Evolutionary conservation across 192 early-diverging fungal genomes (phyloP), one percentile per base, ranked within the genome.

Genomic region (Backusella liffmaniae): DNA sequence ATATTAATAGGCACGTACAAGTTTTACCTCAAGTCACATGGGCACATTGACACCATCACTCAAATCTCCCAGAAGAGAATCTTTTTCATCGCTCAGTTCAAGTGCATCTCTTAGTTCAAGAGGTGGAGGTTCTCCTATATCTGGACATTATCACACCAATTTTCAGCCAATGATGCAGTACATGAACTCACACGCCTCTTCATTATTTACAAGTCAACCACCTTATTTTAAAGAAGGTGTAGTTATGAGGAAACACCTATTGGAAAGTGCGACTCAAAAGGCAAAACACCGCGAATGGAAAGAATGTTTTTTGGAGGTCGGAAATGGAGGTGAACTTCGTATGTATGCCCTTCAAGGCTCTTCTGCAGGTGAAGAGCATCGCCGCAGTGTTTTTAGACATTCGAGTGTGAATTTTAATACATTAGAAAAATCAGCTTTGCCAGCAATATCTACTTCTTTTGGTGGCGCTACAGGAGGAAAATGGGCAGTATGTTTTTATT

Each of bases 171-270:
- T 62, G 49, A 59, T 59, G 15, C 46, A 51, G 18, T 73, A 59
- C 21, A 53, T 73, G 72, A 49, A 59, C 21, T 34, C 30, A 2
- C 39, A 74, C 21, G 23, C 62, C 1, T 46, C 70, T 26, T 75
- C 62, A 2, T 15, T 66, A 12, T 79, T 79, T 66, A 23, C 59
- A 1, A 77, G 67, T 16, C 34, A 59, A 37, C 16, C 73, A 71
- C 76, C 85, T 70, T 83, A 79, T 70, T 74, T 80, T 9, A 89
- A 89, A 53, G 92, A 94, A 72, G 92, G 92, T 23, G 82, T 94
- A 18, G 86, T 98, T 46, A 90, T 93, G 79, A 85, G 95, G 59
- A 98, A 98, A 83, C 94, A 96, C 78, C 79, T 93, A 73, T 88
- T 91, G 79, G 93, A 95, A 76, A 82, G 85, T 8, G 84, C 86